phyloP scores from a whole-genome alignment of 2,329 filamentous ascomycete species.

The Colletotrichum spinosum region DNA sequence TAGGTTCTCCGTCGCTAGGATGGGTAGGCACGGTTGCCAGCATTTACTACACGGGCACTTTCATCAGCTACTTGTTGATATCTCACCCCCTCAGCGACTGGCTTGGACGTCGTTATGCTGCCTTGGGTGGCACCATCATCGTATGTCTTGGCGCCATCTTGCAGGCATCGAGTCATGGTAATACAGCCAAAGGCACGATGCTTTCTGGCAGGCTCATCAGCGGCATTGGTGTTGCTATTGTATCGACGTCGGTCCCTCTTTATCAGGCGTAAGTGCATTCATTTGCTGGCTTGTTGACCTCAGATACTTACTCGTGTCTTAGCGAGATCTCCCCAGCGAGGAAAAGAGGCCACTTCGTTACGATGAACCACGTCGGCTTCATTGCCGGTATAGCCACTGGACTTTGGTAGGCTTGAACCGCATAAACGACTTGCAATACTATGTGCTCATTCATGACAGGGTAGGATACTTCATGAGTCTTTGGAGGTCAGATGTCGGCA shows the following conservation, averaged over 20 bases:
- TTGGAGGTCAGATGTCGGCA: conserved; percentile 58
- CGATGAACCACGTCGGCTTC: conserved; percentile 70
- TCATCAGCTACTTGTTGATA: conserved; percentile 65
- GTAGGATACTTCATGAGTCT: conserved; percentile 67
- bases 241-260: conserved; percentile 67
- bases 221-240: conserved; percentile 64
- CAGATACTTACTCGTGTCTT: no score
- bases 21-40: conserved; percentile 62
- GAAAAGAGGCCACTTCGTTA: conserved; percentile 66
- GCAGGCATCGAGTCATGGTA: conserved; percentile 56
- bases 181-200: conserved; percentile 59
- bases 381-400: conserved; percentile 64
- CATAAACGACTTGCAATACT: no score
- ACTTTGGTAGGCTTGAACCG: conserved; percentile 58
- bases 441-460: conserved; percentile 49
- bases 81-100: conserved; percentile 63
- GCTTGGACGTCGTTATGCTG: conserved; percentile 63
- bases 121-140: conserved; percentile 58
- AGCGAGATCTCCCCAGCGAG: conserved; percentile 67
- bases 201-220: conserved; percentile 62
- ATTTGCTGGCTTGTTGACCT: neutral
- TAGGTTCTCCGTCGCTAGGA: conserved; percentile 56
- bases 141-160: conserved; percentile 61
- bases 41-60: conserved; percentile 69
- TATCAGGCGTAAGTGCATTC: conserved; percentile 61